Conservation (phyloP, 352 stramenopile genomes). For the Porosira glacialis region DNA sequence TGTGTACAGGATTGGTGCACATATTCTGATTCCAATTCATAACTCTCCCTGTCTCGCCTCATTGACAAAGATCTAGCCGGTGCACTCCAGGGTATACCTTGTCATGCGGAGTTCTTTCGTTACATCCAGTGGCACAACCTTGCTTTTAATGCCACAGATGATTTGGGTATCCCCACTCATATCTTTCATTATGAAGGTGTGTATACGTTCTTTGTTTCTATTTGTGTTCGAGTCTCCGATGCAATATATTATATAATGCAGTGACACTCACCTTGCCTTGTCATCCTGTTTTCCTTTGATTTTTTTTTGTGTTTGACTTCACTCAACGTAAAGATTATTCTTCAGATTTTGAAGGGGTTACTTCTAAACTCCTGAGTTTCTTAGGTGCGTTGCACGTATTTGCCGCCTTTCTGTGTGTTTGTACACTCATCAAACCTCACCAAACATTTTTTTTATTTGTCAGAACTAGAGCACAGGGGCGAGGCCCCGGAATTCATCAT, state of each 20-base stretch:
- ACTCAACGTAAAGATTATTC: too few species aligned
- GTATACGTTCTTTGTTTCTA: slow-evolving; percentile 51
- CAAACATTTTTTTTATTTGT: slow-evolving; percentile 21
- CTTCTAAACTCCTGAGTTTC: too few species aligned
- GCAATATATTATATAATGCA: too few species aligned
- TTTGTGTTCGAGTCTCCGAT: too few species aligned
- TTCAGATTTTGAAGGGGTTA: too few species aligned
- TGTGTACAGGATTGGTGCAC: slow-evolving; percentile 24
- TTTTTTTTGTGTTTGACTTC: too few species aligned
- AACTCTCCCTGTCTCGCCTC: slow-evolving; percentile 20
- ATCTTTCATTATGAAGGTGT: slow-evolving; percentile 70
- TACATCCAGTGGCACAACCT: slow-evolving; percentile 74
- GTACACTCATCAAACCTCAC: too few species aligned
- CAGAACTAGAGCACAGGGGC: slow-evolving; percentile 52
- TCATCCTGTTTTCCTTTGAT: too few species aligned
- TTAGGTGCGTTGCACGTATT: too few species aligned
- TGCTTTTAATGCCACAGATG: slow-evolving; percentile 51
- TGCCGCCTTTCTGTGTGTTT: too few species aligned
- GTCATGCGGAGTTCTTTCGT: slow-evolving; percentile 58
- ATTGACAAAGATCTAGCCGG: slow-evolving; percentile 31
- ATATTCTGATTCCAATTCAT: slow-evolving; percentile 1
- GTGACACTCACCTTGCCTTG: too few species aligned
- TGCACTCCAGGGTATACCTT: slow-evolving; percentile 30
- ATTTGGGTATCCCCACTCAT: slow-evolving; percentile 52
- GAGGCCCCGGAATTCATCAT: slow-evolving; percentile 36